phyloP scores from a whole-genome alignment of 192 early-diverging fungal species.

The Linnemannia elongata region DNA sequence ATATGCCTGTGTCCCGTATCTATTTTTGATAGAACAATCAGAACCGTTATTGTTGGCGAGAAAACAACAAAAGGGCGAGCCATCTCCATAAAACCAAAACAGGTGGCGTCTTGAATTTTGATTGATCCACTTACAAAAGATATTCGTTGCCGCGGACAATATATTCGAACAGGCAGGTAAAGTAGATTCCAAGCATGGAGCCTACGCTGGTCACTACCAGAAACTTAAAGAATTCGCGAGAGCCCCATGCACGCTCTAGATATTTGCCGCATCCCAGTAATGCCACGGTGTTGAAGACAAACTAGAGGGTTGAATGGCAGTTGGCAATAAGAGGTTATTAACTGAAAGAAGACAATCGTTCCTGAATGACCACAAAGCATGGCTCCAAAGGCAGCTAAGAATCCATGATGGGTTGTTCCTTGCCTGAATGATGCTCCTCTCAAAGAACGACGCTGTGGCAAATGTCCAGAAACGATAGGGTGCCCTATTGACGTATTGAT shows the following conservation, averaged over 20 bases:
- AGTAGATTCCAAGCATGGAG: constrained; percentile 65
- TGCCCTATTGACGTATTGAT: constrained; percentile 15
- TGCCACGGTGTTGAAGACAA: constrained; percentile 22
- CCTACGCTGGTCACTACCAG: constrained; percentile 67
- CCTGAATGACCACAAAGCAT: not conserved
- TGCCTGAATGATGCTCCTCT: constrained; percentile 41
- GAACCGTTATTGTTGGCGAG: not conserved
- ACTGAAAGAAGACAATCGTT: not conserved
- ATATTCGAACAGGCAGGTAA: constrained; percentile 71
- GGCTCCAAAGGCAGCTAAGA: not conserved
- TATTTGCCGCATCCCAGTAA: constrained; percentile 78
- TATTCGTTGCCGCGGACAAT: constrained; percentile 67
- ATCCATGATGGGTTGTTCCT: not conserved
- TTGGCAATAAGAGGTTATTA: not conserved
- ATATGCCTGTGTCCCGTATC: constrained; percentile 71
- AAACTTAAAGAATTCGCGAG: constrained; percentile 80
- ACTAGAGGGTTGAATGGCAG: constrained; percentile 6
- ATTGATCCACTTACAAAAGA: constrained; percentile 62
- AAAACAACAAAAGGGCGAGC: not conserved
- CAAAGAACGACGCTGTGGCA: constrained; percentile 52
- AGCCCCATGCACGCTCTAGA: constrained; percentile 89
- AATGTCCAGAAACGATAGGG: constrained; percentile 51
- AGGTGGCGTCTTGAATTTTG: not conserved
- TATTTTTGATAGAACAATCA: constrained; percentile 18
- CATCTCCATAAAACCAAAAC: not conserved